Evolutionary conservation across 2,329 filamentous ascomycete species (phyloP).

Genomic region (Neofusicoccum ribis): DNA sequence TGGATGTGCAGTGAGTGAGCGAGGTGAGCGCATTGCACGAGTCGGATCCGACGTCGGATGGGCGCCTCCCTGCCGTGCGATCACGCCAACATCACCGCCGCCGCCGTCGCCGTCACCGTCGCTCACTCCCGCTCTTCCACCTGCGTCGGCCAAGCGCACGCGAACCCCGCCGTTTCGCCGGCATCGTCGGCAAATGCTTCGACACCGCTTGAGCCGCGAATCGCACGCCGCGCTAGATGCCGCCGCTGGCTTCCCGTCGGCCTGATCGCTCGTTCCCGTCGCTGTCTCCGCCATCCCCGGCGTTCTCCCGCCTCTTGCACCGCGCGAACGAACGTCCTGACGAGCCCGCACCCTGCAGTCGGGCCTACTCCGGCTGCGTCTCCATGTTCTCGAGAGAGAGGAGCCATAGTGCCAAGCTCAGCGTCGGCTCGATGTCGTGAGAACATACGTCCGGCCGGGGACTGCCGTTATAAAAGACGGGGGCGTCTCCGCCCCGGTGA

Average conservation of each 20-base stretch:
- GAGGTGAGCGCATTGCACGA: background rate
- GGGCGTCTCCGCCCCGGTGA: background rate
- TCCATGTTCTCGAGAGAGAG: background rate
- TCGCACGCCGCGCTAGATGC: too few species aligned
- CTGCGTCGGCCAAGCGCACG: background rate
- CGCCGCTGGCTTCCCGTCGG: background rate
- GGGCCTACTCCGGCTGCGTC: slow-evolving; percentile 1
- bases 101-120: background rate
- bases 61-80: background rate
- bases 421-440: slow-evolving; percentile 3
- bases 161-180: background rate
- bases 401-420: background rate
- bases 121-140: background rate
- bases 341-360: background rate
- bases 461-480: background rate
- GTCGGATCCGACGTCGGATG: background rate
- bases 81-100: slow-evolving; percentile 11
- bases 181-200: background rate
- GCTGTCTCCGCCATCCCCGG: background rate
- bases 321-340: background rate
- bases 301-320: background rate
- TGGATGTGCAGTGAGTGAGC: background rate
- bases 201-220: background rate
- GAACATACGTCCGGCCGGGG: slow-evolving; percentile 10
- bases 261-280: background rate